Conservation (phyloP, 129 eudicot genomes). For the sunflower (Helianthus annuus) region HanXRQr2.0-SUNRISE NC_035439.2:121391789-121392288, state of each 20-base stretch:
- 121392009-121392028: conserved; percentile 12
- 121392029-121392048: background rate
- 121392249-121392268: background rate
- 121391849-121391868: background rate
- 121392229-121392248: background rate
- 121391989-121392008: conserved; percentile 8
- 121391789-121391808: background rate
- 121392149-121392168: background rate
- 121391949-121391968: background rate
- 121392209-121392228: background rate
- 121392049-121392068: background rate
- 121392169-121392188: background rate
- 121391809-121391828: conserved; percentile 7
- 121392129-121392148: conserved; percentile 8
- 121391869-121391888: background rate
- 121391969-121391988: background rate
- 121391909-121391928: background rate
- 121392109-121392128: background rate
- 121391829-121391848: conserved; percentile 6
- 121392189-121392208: background rate
- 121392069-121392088: background rate
- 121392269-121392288: background rate
- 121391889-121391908: conserved; percentile 3
- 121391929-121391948: conserved; percentile 2
- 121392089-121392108: conserved; percentile 4